Evolutionary conservation across 2,329 filamentous ascomycete species (phyloP).

Genomic region (Aspergillus caelatus): DNA sequence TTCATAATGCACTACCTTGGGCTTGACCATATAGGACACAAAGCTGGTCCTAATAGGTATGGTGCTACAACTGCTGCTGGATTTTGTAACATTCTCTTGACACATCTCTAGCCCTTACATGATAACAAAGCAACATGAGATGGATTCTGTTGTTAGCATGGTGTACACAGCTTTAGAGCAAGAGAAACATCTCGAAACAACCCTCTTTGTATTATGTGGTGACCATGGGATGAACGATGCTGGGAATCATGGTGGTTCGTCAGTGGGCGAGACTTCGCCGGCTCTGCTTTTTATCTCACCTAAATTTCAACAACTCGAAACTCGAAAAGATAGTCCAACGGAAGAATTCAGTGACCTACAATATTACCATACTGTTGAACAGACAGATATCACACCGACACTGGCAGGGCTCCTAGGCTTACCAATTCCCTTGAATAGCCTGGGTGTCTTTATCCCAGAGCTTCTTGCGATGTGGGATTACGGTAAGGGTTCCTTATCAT

Average conservation of each 20-base stretch:
- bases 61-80: constrained; percentile 6
- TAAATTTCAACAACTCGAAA: constrained; percentile 66
- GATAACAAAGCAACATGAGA: constrained; percentile 89
- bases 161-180: constrained; percentile 77
- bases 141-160: constrained; percentile 78
- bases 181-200: constrained; percentile 71
- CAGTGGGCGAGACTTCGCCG: constrained; percentile 89
- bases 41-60: constrained; percentile 82
- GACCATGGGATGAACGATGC: constrained; percentile 99
- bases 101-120: constrained; percentile 70
- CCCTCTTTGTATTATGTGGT: constrained; percentile 82
- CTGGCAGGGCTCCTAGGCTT: constrained; percentile 84
- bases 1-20: constrained; percentile 96
- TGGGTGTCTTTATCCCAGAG: constrained; percentile 81
- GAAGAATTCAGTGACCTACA: constrained; percentile 70
- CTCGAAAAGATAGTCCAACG: constrained; percentile 55
- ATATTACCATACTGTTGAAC: constrained; percentile 84
- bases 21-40: constrained; percentile 96
- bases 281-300: constrained; percentile 90
- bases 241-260: constrained; percentile 93
- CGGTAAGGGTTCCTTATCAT: constrained; percentile 47
- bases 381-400: constrained; percentile 91
- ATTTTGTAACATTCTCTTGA: constrained; percentile 21
- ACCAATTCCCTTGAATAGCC: constrained; percentile 83
- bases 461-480: constrained; percentile 77